These are phyloP conservation scores for Cucurbitaria berberidis DNA, from an alignment of 2,329 filamentous ascomycete species.

Conservation along the genomic window DNA sequence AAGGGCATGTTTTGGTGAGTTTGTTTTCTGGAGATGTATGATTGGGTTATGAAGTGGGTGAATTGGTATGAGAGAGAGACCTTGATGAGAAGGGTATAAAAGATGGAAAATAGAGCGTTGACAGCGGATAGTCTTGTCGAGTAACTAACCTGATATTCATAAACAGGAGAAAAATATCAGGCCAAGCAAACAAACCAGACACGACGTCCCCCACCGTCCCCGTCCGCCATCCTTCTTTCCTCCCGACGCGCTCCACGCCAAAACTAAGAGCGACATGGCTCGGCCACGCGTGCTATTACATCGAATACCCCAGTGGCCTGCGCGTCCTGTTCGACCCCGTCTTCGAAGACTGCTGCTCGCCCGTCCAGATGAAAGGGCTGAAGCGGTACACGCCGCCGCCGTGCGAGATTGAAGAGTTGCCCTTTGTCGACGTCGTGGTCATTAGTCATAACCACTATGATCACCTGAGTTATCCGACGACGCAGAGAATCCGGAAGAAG, in stretches of 20 bases:
- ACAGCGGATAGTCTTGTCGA: neutral
- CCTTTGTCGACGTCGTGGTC: constrained; percentile 73
- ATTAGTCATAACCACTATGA: constrained; percentile 95
- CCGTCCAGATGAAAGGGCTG: constrained; percentile 72
- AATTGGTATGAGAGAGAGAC: neutral
- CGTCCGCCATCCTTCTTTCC: constrained; percentile 71
- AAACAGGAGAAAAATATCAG: constrained; percentile 55
- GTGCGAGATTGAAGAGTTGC: constrained; percentile 78
- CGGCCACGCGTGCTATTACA: constrained; percentile 90
- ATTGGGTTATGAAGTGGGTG: neutral
- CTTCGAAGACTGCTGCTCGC: constrained; percentile 85
- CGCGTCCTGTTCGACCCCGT: constrained; percentile 93
- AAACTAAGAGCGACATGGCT: constrained; percentile 89
- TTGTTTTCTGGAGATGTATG: no score
- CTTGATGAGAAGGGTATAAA: neutral
- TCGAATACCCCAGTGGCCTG: constrained; percentile 86
- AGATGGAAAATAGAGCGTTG: neutral
- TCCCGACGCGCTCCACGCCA: constrained; percentile 62
- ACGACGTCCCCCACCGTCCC: constrained; percentile 70
- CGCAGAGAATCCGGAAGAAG: constrained; percentile 71
- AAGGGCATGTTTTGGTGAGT: constrained; percentile 49
- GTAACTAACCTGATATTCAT: neutral
- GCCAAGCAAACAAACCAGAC: constrained; percentile 63
- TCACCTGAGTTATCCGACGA: constrained; percentile 79
- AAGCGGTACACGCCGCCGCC: constrained; percentile 80